Base-by-base conservation (phyloP, 2,329 filamentous ascomycete species). In the Pestalotiopsis sp. region DNA sequence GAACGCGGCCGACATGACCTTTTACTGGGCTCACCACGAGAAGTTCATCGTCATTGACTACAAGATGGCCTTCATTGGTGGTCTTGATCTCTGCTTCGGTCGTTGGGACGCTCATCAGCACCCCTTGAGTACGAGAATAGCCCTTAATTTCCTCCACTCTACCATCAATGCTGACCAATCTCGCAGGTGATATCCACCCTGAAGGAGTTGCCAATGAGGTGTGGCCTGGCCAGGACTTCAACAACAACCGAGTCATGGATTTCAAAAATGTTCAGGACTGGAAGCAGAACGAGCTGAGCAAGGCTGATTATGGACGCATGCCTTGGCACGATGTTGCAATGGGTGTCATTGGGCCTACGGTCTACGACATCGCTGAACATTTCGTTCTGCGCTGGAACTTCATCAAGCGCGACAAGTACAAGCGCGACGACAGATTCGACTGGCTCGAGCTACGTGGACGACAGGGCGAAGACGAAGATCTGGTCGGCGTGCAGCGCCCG, bases 1-100 rank as follows among this genome's bases (percentile, higher is more conserved):
- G 75, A 98, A 98, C 75, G 93, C 92, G 2, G 93, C 93, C 38
- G 95, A 98, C 74, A 97, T 97, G 93, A 98, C 94, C 0, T 94
- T 98, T 76, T 98, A 97, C 82, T 98, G 95, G 90, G 96, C 69
- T 12, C 69, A 70, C 78, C 96, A 99, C 78, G 96, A 99, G 76
- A 99, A 99, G 78, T 97, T 98, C 77, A 92, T 98, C 67, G 93
- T 99, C 20, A 92, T 98, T 66, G 96, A 98, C 81, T 97, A 97
- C 76, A 88, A 91, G 17, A 82, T 95, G 74, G 96, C 94, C 14
- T 98, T 98, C 76, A 95, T 98, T 69, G 96, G 96, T 66, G 96
- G 96, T 0, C 85, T 99, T 5, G 96, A 99, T 81, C 84, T 98
- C 39, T 99, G 96, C 80, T 99, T 98, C 78, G 96, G 96, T 9